phyloP scores from a whole-genome alignment of 805 yeast species.

The Lipomyces yamadae region DNA sequence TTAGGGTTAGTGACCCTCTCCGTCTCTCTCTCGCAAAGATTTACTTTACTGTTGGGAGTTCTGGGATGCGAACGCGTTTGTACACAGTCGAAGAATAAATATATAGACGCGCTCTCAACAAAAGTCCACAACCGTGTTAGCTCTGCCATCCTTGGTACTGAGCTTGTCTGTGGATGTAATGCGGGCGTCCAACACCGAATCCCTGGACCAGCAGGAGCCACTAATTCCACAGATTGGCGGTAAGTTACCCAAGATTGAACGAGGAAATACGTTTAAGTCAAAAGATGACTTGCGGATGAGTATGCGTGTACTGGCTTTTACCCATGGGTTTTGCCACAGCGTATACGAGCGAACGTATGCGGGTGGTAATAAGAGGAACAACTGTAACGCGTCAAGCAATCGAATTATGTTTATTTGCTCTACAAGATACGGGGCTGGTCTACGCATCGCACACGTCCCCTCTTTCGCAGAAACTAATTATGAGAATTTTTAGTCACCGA shows the following conservation, averaged over 20 bases:
- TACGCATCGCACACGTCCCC: not conserved
- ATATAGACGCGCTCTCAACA: too few relatives aligned
- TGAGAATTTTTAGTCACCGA: not conserved
- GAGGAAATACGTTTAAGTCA: not conserved
- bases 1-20: not conserved
- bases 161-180: not conserved
- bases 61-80: too few relatives aligned
- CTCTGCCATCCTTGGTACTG: not conserved
- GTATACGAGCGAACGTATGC: not conserved
- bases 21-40: too few relatives aligned
- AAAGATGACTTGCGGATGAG: not conserved
- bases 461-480: not conserved
- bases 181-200: not conserved
- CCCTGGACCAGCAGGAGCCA: not conserved
- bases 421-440: not conserved
- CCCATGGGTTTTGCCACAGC: not conserved
- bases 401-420: constrained; percentile 4
- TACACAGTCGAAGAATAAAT: too few relatives aligned
- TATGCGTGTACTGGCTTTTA: not conserved
- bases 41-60: too few relatives aligned
- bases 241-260: not conserved
- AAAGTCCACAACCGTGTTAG: not conserved
- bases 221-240: not conserved
- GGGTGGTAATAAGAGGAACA: not conserved
- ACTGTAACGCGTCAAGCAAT: not conserved